phyloP scores from a whole-genome alignment of 768 basidiomycete genomes.

The Podaxis sp. region DNA sequence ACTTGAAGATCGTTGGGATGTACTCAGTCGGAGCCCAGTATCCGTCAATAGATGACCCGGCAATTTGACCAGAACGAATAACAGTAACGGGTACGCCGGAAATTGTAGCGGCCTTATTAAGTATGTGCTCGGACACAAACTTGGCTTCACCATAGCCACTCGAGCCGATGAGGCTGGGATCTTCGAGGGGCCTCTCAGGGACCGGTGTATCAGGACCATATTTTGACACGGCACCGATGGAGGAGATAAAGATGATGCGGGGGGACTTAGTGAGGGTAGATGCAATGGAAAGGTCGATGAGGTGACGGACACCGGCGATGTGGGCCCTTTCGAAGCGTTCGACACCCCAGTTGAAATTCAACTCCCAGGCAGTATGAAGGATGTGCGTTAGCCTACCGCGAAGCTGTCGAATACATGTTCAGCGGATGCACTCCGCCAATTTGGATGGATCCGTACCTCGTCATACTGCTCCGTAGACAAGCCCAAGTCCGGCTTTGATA shows the following conservation, averaged over 20 bases:
- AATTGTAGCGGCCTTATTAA: neutral
- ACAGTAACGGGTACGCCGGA: slow-evolving; percentile 7
- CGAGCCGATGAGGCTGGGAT: neutral
- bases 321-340: slow-evolving; percentile 12
- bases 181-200: slow-evolving; percentile 8
- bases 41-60: slow-evolving; percentile 9
- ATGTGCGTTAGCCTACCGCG: slow-evolving; percentile 9
- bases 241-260: slow-evolving; percentile 10
- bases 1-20: slow-evolving; percentile 9
- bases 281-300: slow-evolving; percentile 7
- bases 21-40: slow-evolving; percentile 13
- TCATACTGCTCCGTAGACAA: neutral
- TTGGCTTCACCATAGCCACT: slow-evolving; percentile 10
- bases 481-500: slow-evolving; percentile 1
- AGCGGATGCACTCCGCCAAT: neutral
- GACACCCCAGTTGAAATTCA: slow-evolving; percentile 14
- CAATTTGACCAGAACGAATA: slow-evolving; percentile 12
- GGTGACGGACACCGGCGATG: slow-evolving; percentile 8
- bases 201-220: neutral
- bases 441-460: neutral
- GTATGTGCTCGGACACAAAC: slow-evolving; percentile 9
- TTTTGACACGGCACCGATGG: slow-evolving; percentile 7
- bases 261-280: neutral
- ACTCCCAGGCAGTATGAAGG: slow-evolving; percentile 13
- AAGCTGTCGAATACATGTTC: neutral